phyloP scores from a whole-genome alignment of 2,329 filamentous ascomycete genomes.

The Cladobotryum protrusum region DNA sequence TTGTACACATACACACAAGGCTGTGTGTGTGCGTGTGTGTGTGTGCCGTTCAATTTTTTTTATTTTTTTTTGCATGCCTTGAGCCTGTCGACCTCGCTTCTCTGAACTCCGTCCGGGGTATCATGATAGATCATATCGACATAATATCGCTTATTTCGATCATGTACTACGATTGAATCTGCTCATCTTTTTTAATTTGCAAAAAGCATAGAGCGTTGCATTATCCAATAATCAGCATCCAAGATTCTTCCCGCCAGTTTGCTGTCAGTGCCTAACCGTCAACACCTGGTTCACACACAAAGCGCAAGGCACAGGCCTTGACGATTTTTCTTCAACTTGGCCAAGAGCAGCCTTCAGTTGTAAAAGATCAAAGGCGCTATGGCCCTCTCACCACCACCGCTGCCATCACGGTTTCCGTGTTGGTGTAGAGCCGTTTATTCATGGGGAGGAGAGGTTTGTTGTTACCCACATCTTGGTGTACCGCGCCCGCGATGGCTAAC shows the following conservation, averaged over 20 bases:
- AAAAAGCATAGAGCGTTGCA: not conserved
- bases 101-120: constrained; percentile 6
- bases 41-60: not conserved
- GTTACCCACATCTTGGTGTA: not conserved
- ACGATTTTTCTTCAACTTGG: not conserved
- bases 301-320: not conserved
- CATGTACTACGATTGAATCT: constrained; percentile 8
- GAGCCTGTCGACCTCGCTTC: constrained; percentile 4
- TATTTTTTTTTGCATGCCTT: not conserved
- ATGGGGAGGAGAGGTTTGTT: constrained; percentile 74
- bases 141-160: constrained; percentile 6
- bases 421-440: constrained; percentile 90
- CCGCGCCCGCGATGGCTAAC: constrained; percentile 16
- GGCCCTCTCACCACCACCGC: constrained; percentile 49
- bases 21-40: not conserved
- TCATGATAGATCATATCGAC: constrained; percentile 6
- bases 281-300: too few species aligned
- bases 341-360: not conserved
- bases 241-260: not conserved
- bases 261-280: not conserved
- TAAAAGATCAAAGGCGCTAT: constrained; percentile 30
- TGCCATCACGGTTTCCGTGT: constrained; percentile 79
- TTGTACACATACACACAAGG: constrained; percentile 1
- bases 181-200: not conserved
- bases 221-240: not conserved